phyloP scores from a whole-genome alignment of 805 yeast genomes.

The Starmera caribaea region DNA sequence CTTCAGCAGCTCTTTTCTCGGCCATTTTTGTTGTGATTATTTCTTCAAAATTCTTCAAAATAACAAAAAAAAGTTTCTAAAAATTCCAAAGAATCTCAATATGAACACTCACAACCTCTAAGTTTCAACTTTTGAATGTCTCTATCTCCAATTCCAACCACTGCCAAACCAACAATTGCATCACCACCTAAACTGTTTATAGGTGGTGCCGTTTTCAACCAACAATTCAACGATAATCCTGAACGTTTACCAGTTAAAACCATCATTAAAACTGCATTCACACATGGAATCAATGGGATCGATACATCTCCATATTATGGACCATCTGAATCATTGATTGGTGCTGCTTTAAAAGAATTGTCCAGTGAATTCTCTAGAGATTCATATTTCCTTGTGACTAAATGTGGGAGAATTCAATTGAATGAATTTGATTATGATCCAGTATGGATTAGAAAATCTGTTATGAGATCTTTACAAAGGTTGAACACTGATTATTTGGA shows the following conservation, averaged over 20 bases:
- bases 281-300: constrained; percentile 61
- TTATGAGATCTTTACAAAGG: constrained; percentile 56
- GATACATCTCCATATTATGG: constrained; percentile 96
- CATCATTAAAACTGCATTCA: constrained; percentile 51
- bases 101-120: background rate
- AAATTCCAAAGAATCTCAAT: background rate
- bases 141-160: background rate
- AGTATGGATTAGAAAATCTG: constrained; percentile 48
- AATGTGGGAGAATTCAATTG: constrained; percentile 68
- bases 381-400: constrained; percentile 64
- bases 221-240: constrained; percentile 70
- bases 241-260: constrained; percentile 44
- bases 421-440: constrained; percentile 71
- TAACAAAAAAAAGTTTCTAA: background rate
- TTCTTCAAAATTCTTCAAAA: too few species aligned
- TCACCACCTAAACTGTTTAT: constrained; percentile 51
- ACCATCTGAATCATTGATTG: constrained; percentile 69
- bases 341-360: constrained; percentile 44
- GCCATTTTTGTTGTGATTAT: background rate
- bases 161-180: constrained; percentile 1
- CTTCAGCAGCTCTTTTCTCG: constrained; percentile 2
- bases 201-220: constrained; percentile 87
- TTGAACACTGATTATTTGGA: constrained; percentile 65
- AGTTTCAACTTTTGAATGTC: too few species aligned
- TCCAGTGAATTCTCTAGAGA: constrained; percentile 41